Conservation (phyloP, 306 rosid genomes). For the Cicer judaicum region DNA sequence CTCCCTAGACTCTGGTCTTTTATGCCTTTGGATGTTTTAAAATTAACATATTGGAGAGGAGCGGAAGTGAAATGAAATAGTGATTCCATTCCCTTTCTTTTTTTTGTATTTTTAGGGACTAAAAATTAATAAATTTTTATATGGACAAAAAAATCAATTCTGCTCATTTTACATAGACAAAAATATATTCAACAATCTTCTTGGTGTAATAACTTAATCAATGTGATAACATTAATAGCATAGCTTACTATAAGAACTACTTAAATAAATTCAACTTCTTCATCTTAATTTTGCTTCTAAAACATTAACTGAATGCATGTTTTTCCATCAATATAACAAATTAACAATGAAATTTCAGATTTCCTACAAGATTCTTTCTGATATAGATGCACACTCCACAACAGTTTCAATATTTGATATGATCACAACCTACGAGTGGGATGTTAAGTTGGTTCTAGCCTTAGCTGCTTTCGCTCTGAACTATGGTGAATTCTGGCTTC, state of each 20-base stretch:
- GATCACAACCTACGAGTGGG: slow-evolving; percentile 55
- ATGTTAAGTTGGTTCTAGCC: slow-evolving; percentile 59
- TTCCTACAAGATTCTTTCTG: slow-evolving; percentile 50
- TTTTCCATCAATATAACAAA: slow-evolving; percentile 9
- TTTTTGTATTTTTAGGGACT: too few species aligned
- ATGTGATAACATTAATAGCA: neutral
- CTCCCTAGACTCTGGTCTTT: too few species aligned
- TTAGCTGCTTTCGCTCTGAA: slow-evolving; percentile 53
- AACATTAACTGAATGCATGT: neutral
- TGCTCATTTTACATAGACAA: too few species aligned
- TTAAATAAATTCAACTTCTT: neutral
- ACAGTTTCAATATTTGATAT: slow-evolving; percentile 52
- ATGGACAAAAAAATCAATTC: too few species aligned
- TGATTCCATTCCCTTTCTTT: too few species aligned
- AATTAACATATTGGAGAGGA: too few species aligned
- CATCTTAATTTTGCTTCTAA: slow-evolving; percentile 8
- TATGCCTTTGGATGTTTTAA: too few species aligned
- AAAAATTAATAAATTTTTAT: too few species aligned
- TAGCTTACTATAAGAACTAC: neutral
- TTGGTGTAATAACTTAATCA: neutral
- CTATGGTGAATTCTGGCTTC: slow-evolving; percentile 61
- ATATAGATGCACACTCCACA: slow-evolving; percentile 56
- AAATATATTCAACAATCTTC: neutral
- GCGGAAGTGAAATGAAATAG: too few species aligned
- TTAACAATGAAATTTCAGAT: slow-evolving; percentile 51